A percentile compares a stretch with the other conserved stretches of the same genome.
Conservation (phyloP, 2,329 filamentous ascomycete genomes). For the Madurella fahalii region DNA sequence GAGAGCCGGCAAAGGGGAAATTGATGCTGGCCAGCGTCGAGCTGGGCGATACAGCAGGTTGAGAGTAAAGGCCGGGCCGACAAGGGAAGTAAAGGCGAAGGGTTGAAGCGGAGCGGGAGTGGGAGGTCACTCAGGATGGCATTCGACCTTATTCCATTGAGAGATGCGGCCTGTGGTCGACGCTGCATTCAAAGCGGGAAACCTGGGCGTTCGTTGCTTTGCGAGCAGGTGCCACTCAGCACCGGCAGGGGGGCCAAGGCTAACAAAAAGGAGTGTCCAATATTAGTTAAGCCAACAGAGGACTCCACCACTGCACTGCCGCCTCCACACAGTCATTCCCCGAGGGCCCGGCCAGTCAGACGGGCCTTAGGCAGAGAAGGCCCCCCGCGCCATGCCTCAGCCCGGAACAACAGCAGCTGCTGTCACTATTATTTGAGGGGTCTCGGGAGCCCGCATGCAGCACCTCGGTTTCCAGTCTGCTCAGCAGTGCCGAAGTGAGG, state of each 20-base stretch:
- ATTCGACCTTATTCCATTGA: conserved; percentile 18
- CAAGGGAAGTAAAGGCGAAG: conserved; percentile 16
- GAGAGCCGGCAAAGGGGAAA: conserved; percentile 14
- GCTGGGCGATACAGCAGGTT: conserved; percentile 15
- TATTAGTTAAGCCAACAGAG: conserved; percentile 19
- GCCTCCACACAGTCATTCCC: conserved; percentile 3
- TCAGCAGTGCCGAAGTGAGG: background rate
- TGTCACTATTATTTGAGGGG: background rate
- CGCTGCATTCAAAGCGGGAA: conserved; percentile 18
- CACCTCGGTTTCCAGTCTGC: background rate
- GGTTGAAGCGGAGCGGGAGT: conserved; percentile 1
- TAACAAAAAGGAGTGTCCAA: conserved; percentile 25
- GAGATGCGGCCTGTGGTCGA: conserved; percentile 21
- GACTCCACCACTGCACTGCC: conserved; percentile 4
- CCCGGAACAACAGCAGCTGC: background rate
- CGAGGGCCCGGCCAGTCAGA: conserved; percentile 15
- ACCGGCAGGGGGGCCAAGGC: conserved; percentile 13
- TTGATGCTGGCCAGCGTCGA: conserved; percentile 22
- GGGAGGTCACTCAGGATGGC: conserved; percentile 15
- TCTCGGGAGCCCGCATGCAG: background rate
- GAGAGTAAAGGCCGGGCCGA: conserved; percentile 5
- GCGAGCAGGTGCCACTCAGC: conserved; percentile 17
- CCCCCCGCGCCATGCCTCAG: conserved; percentile 8
- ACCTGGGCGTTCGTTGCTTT: conserved; percentile 11
- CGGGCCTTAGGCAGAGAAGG: conserved; percentile 4